Evolutionary conservation across 306 rosid species (phyloP).

Genomic region (Calophaca sinica): DNA sequence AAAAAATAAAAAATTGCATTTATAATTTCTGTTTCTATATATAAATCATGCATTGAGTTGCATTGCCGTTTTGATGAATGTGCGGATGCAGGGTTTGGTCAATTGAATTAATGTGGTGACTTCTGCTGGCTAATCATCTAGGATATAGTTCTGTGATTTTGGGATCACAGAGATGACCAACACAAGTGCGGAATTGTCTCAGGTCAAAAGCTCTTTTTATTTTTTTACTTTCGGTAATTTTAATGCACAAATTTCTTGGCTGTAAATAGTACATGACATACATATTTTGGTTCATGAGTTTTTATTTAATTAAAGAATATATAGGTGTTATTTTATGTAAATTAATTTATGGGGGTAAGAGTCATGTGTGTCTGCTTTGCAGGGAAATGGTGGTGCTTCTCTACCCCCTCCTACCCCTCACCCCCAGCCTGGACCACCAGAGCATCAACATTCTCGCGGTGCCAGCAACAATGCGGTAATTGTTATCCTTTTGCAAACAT

Average conservation of each 20-base stretch:
- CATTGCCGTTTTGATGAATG: conserved; percentile 47
- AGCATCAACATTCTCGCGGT: conserved; percentile 49
- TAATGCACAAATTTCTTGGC: background rate
- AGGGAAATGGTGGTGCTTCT: conserved; percentile 67
- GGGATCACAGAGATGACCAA: conserved; percentile 75
- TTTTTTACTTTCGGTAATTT: background rate
- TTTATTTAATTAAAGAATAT: background rate
- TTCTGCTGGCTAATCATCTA: conserved; percentile 42
- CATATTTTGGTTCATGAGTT: background rate
- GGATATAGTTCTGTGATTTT: conserved; percentile 63
- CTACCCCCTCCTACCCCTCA: conserved; percentile 56
- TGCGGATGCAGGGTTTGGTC: conserved; percentile 46
- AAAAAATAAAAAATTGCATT: background rate
- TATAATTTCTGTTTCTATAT: background rate
- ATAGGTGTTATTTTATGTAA: too few relatives aligned
- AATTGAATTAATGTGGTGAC: conserved; percentile 47
- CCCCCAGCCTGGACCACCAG: conserved; percentile 58
- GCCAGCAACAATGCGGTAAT: conserved; percentile 73
- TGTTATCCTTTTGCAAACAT: conserved; percentile 29
- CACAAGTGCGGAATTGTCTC: conserved; percentile 65
- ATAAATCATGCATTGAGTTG: conserved; percentile 39
- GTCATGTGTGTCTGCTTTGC: conserved; percentile 40
- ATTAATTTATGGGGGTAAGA: conserved; percentile 9
- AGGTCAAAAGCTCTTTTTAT: conserved; percentile 51
- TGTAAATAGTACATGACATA: too few relatives aligned